A percentile compares a stretch with the other conserved stretches of the same genome.
phyloP scores from a whole-genome alignment of 257 asterid genomes.

The Nicotiana tabacum region DNA sequence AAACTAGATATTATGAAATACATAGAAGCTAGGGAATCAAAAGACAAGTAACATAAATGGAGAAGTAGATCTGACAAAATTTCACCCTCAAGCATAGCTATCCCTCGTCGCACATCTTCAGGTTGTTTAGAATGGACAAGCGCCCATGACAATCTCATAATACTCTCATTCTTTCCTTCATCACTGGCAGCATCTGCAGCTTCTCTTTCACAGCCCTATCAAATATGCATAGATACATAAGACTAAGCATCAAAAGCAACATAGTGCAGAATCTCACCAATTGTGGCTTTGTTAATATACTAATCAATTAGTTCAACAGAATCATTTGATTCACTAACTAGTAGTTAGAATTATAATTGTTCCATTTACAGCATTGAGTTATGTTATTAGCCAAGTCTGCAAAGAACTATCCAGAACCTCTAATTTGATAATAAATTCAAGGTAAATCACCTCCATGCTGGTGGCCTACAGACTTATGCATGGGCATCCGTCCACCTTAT shows the following conservation, averaged over 20 bases:
- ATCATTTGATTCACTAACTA: not conserved
- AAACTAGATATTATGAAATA: not conserved
- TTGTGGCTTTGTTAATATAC: not conserved
- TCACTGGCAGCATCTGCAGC: slow-evolving; percentile 53
- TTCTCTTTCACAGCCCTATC: slow-evolving; percentile 66
- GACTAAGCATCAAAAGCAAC: not conserved
- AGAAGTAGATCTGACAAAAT: not conserved
- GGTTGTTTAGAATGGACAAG: slow-evolving; percentile 65
- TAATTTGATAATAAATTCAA: too few species aligned
- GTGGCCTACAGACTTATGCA: not conserved
- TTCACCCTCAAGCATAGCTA: slow-evolving; percentile 75
- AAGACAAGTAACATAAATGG: not conserved
- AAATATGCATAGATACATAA: not conserved
- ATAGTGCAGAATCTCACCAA: not conserved
- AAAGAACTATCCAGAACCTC: not conserved
- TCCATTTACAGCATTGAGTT: not conserved
- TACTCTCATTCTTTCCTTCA: slow-evolving; percentile 44
- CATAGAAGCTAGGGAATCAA: not conserved
- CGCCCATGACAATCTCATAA: slow-evolving; percentile 84
- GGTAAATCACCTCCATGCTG: not conserved
- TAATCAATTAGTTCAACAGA: not conserved
- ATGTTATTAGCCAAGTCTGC: not conserved
- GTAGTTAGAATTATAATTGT: not conserved
- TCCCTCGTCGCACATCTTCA: slow-evolving; percentile 70
- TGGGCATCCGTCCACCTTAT: not conserved